Conservation (phyloP, 768 basidiomycete species). For the Coprinopsis sp. region DNA sequence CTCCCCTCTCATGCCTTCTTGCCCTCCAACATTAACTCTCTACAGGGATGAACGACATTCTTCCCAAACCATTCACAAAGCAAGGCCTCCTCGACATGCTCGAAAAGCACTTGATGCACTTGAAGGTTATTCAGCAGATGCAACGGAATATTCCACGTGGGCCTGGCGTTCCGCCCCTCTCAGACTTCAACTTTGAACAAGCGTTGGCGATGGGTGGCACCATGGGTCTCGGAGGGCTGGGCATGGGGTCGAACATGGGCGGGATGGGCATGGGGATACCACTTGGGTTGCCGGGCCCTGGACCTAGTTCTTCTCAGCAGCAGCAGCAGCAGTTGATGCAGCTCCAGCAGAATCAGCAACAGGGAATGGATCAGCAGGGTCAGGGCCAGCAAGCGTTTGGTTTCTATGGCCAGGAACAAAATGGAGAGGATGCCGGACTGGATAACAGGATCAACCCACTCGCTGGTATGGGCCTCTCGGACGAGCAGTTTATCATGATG, state of each 20-base stretch:
- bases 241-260: neutral
- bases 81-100: conserved; percentile 88
- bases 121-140: conserved; percentile 82
- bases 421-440: too few relatives aligned
- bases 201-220: conserved; percentile 39
- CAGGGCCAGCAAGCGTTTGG: too few relatives aligned
- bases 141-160: conserved; percentile 56
- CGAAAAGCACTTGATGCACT: conserved; percentile 89
- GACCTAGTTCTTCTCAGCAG: too few relatives aligned
- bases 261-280: neutral
- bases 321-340: conserved; percentile 10
- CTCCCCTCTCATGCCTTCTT: neutral
- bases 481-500: conserved; percentile 82
- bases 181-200: conserved; percentile 50
- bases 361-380: too few relatives aligned
- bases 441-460: conserved; percentile 75
- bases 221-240: neutral
- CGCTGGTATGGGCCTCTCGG: conserved; percentile 81
- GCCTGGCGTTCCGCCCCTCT: conserved; percentile 60
- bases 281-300: too few relatives aligned
- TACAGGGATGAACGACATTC: conserved; percentile 90
- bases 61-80: conserved; percentile 97
- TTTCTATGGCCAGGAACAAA: too few relatives aligned
- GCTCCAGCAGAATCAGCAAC: neutral
- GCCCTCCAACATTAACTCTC: neutral